Evolutionary conservation across 495 filamentous ascomycete species (phyloP).

Genomic region (Talaromyces thailandensis): DNA sequence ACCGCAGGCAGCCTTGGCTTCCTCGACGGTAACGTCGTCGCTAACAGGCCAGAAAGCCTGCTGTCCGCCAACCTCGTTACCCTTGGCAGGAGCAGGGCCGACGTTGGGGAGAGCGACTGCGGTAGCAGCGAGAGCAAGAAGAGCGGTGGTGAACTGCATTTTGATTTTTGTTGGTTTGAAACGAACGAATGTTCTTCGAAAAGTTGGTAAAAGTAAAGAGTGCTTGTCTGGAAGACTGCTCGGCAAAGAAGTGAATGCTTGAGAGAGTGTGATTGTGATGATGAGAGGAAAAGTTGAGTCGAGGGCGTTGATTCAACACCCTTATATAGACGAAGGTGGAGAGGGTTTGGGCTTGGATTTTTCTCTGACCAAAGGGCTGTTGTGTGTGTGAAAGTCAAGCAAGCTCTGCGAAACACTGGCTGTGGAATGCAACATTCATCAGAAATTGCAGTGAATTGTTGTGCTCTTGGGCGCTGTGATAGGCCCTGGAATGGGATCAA

Average conservation of each 20-base stretch:
- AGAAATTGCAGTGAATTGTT: neutral
- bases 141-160: conserved; percentile 27
- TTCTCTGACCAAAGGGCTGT: conserved; percentile 2
- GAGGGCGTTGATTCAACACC: conserved; percentile 11
- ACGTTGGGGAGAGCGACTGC: conserved; percentile 18
- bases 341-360: conserved; percentile 16
- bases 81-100: conserved; percentile 11
- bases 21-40: conserved; percentile 33
- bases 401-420: neutral
- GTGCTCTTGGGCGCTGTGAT: neutral
- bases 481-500: conserved; percentile 3
- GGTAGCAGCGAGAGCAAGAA: conserved; percentile 22
- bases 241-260: conserved; percentile 5
- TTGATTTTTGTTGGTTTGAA: conserved; percentile 25
- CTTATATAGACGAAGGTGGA: conserved; percentile 29
- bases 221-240: conserved; percentile 9
- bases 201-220: conserved; percentile 12
- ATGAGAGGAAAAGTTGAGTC: conserved; percentile 16
- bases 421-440: conserved; percentile 6
- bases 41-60: conserved; percentile 28
- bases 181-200: conserved; percentile 4
- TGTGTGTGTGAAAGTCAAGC: neutral
- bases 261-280: conserved; percentile 24
- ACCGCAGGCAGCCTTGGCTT: conserved; percentile 41
- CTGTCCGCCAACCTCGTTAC: conserved; percentile 19